Percentiles rank a stretch among this genome's conserved stretches.
These are phyloP conservation scores for Mycena galericulata DNA, from an alignment of 768 basidiomycete species.

Conservation along the genomic window DNA sequence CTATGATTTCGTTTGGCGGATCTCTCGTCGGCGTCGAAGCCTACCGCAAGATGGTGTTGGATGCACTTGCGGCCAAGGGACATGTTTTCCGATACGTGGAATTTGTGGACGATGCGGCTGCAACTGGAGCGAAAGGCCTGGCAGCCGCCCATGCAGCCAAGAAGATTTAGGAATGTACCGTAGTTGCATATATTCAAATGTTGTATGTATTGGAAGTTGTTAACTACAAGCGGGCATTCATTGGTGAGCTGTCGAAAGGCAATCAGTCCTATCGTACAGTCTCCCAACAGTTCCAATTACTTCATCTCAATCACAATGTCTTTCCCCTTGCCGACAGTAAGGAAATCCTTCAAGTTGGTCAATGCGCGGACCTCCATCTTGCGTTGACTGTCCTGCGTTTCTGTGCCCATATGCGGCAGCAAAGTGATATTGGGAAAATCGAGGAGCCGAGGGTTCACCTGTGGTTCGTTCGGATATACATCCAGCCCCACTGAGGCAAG, in stretches of 20 bases:
- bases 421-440: slow-evolving; percentile 87
- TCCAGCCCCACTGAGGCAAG: slow-evolving; percentile 86
- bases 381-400: slow-evolving; percentile 82
- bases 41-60: slow-evolving; percentile 69
- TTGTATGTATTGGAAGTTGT: background rate
- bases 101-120: slow-evolving; percentile 78
- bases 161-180: slow-evolving; percentile 15
- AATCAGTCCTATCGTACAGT: slow-evolving; percentile 15
- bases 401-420: slow-evolving; percentile 93
- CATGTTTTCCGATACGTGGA: slow-evolving; percentile 75
- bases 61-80: slow-evolving; percentile 66
- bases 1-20: slow-evolving; percentile 84
- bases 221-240: slow-evolving; percentile 25
- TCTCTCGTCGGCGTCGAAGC: slow-evolving; percentile 73
- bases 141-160: slow-evolving; percentile 42
- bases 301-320: slow-evolving; percentile 74
- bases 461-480: slow-evolving; percentile 88
- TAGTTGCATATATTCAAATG: background rate
- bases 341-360: slow-evolving; percentile 78
- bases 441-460: slow-evolving; percentile 81
- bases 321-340: slow-evolving; percentile 70
- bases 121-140: slow-evolving; percentile 70
- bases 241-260: slow-evolving; percentile 14
- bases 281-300: slow-evolving; percentile 16
- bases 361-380: slow-evolving; percentile 91